phyloP scores from a whole-genome alignment of 2,329 filamentous ascomycete species.

The Phialocephala subalpina region DNA sequence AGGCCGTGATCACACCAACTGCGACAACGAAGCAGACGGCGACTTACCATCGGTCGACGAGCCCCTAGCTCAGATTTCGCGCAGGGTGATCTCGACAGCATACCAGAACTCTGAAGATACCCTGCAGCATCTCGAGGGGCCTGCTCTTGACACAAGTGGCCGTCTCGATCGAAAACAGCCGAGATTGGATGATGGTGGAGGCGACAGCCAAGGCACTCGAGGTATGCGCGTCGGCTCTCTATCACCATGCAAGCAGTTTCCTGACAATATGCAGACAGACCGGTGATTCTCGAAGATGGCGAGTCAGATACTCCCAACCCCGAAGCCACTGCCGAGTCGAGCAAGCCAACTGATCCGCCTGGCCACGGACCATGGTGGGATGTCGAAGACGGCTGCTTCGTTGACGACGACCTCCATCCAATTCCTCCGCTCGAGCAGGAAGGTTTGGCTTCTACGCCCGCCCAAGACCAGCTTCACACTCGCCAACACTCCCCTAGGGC shows the following conservation, averaged over 20 bases:
- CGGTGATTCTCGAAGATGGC: constrained; percentile 21
- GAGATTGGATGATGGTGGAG: neutral
- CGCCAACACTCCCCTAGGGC: neutral
- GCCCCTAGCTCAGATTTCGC: constrained; percentile 9
- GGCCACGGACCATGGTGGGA: no score
- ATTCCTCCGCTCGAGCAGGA: no score
- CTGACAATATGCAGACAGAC: constrained; percentile 14
- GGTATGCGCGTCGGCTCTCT: constrained; percentile 14
- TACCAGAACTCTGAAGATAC: no score
- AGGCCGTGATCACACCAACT: constrained; percentile 9
- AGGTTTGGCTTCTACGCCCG: no score
- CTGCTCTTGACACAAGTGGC: no score
- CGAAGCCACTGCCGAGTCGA: constrained; percentile 11
- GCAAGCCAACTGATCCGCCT: constrained; percentile 9
- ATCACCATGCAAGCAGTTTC: constrained; percentile 16
- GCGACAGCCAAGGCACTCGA: constrained; percentile 11
- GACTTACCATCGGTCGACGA: constrained; percentile 10
- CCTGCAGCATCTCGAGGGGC: no score
- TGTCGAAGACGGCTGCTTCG: no score
- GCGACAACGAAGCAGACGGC: constrained; percentile 4
- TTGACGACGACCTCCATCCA: no score
- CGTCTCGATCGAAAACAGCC: no score
- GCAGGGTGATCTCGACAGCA: neutral
- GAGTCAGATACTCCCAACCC: neutral
- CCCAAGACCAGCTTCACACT: no score